Evolutionary conservation across 495 filamentous ascomycete genomes (phyloP).

Genomic region (Penicillium dipodomyicola): DNA sequence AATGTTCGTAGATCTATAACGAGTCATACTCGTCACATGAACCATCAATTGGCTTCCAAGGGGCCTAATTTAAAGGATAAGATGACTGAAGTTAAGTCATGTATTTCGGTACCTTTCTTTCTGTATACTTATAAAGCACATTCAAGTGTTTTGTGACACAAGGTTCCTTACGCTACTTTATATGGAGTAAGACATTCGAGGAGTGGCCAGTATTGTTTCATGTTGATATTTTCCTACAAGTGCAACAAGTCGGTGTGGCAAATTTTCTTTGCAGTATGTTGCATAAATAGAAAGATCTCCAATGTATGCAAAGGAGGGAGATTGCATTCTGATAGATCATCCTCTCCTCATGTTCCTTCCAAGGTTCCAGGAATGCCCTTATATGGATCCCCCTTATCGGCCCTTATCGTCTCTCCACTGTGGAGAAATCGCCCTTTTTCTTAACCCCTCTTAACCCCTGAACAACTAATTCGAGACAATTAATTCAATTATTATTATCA

Average conservation of each 20-base stretch:
- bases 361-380: not conserved
- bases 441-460: constrained; percentile 14
- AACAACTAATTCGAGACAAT: constrained; percentile 2
- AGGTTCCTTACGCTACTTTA: too few species aligned
- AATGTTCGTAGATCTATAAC: not conserved
- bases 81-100: too few species aligned
- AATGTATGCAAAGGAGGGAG: not conserved
- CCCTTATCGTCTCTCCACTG: constrained; percentile 32
- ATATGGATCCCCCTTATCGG: not conserved
- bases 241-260: not conserved
- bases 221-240: not conserved
- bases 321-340: not conserved
- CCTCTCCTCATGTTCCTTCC: not conserved
- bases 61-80: too few species aligned
- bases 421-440: constrained; percentile 35
- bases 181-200: too few species aligned
- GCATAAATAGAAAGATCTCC: not conserved
- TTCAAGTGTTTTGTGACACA: too few species aligned
- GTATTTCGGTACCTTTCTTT: too few species aligned
- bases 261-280: not conserved
- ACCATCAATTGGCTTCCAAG: too few species aligned
- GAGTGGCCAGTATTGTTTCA: too few species aligned
- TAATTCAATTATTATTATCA: constrained; percentile 2
- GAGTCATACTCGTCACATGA: not conserved
- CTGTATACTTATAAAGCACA: too few species aligned